Evolutionary conservation across 78 protist species (phyloP), one percentile per base, ranked within the genome.

Genomic region (Mantamonas sphyraenae): DNA sequence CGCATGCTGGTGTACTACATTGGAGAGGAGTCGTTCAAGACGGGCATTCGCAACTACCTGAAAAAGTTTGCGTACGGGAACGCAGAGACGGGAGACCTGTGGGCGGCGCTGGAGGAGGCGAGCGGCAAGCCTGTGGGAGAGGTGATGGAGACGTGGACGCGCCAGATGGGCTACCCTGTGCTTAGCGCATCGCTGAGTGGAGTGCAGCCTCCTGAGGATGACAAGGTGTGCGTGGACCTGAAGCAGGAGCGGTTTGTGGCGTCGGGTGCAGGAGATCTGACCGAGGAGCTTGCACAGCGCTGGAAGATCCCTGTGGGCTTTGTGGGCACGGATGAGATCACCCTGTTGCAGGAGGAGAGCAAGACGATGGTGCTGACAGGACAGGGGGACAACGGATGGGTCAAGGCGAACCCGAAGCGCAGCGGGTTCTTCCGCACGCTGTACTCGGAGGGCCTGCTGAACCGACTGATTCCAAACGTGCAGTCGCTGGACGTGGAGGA

Each of bases 121-220:
- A 59, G 82, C 56, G 84, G 87, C 31, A 17, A 39, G 37, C 64
- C 73, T 64, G 84, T 93, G 22, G 28, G 24, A 37, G 19, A 3
- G 20, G 19, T 87, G 63, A 90, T 93, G 94, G 56, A 43, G 56
- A 16, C 62, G 8, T 93, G 86, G 86, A 86, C 91, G 33, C 34
- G 30, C 50, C 42, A 61, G 64, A 34, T 66, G 10, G 97, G 97
- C 35, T 88, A 78, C 74, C 97, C 97, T 26, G 84, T 90, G 3
- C 61, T 92, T 38, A 59, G 68, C 8, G 82, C 88, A 12, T 43
- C 59, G 4, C 33, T 51, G 31, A 56, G n/a, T n/a, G n/a, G n/a
- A n/a, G n/a, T n/a, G n/a, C n/a, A n/a, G n/a, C n/a, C n/a, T n/a
- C n/a, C n/a, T n/a, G n/a, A n/a, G n/a, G n/a, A n/a, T n/a, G n/a